Evolutionary conservation across 1,284 basidiomycete genomes (phyloP), one percentile per base, ranked within the genome.

Genomic region (Apiotrichum veenhuisii): DNA sequence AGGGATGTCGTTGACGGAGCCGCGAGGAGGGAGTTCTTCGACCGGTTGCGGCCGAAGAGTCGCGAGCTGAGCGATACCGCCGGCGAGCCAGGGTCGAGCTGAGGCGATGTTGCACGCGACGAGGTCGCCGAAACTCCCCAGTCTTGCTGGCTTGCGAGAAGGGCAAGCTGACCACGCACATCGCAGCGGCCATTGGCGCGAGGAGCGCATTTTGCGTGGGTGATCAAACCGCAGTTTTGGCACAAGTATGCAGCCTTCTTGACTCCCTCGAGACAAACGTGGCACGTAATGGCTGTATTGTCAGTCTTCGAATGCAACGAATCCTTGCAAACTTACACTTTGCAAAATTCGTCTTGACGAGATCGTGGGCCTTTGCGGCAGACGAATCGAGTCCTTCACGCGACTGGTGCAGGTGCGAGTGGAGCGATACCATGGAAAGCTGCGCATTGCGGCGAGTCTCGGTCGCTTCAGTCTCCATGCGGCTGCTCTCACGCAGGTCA

Each of bases 271-370:
- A 86, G 81, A 72, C 93, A 97, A 20, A 96, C 87, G 47, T 88
- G 83, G 78, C 93, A 97, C 14, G 83, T 78, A 76, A 97, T 87
- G 25, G 91, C 92, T 94, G 68, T 2, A 62, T 58, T 7, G 30
- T 30, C 7, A 30, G 30, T 12, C 12, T 30, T 48, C 17, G 7
- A 15, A 27, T 17, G 1, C 2, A 25, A 26, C 15, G 17, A 17
- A 11, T 23, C 17, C 27, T 42, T 47, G 34, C n/a, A n/a, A n/a
- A 80, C 87, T 71, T 72, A 94, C 91, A 83, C 80, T 93, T 94
- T 69, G 87, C 87, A 74, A 96, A 96, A 3, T 87, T 88, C 2
- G 90, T 95, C 79, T 91, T 93, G 45, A 95, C 88, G 70, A 95
- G 92, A 8, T 83, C 83, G 67, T 96, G 93, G 34, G 86, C 83